These are phyloP conservation scores for Clavispora santaluciae DNA, from an alignment of 805 yeast genomes.

Conservation along the genomic window DNA sequence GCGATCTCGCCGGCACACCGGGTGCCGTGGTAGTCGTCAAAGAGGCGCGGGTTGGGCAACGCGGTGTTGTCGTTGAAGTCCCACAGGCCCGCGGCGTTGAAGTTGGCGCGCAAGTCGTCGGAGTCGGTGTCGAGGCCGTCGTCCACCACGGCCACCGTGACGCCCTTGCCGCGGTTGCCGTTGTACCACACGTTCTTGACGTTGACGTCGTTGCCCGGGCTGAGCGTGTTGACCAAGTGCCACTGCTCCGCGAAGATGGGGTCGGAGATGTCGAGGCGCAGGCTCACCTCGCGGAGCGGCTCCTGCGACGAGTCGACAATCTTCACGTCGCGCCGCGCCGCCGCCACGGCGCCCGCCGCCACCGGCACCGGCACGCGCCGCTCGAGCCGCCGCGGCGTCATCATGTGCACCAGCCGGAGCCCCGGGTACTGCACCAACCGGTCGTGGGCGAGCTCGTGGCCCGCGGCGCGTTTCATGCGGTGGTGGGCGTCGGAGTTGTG, in stretches of 20 bases:
- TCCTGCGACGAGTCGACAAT: conserved; percentile 49
- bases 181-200: conserved; percentile 81
- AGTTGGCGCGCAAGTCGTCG: conserved; percentile 66
- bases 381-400: conserved; percentile 49
- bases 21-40: conserved; percentile 91
- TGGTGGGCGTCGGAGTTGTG: conserved; percentile 23
- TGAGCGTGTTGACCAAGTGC: conserved; percentile 77
- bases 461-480: conserved; percentile 25
- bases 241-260: conserved; percentile 84
- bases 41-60: conserved; percentile 74
- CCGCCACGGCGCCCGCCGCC: conserved; percentile 2
- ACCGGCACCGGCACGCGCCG: conserved; percentile 56
- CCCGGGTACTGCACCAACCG: conserved; percentile 21
- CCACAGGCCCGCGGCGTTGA: conserved; percentile 79
- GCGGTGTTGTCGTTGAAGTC: conserved; percentile 78
- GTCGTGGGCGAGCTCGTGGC: conserved; percentile 22
- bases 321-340: conserved; percentile 5
- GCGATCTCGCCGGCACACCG: conserved; percentile 98
- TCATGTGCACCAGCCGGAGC: conserved; percentile 47
- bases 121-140: conserved; percentile 88
- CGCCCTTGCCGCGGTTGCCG: conserved; percentile 74
- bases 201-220: conserved; percentile 81
- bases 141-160: conserved; percentile 85
- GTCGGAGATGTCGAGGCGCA: conserved; percentile 62
- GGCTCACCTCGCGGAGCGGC: conserved; percentile 42